These are phyloP conservation scores for Metarhizium brunneum DNA, from an alignment of 2,329 filamentous ascomycete genomes.

Conservation along the genomic window DNA sequence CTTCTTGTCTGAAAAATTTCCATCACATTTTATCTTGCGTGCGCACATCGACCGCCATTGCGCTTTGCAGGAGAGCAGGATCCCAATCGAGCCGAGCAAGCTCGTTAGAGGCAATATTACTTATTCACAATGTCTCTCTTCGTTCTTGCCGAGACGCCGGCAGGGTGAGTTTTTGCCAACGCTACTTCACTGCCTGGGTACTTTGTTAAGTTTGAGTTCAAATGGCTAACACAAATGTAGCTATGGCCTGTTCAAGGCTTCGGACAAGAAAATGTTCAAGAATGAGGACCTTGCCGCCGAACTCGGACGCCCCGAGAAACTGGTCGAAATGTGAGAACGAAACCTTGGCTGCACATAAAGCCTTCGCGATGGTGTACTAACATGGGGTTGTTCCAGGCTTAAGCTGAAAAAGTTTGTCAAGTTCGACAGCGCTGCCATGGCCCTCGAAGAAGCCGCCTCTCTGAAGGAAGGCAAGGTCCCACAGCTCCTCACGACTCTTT, in stretches of 20 bases:
- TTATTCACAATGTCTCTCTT: constrained; percentile 69
- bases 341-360: neutral
- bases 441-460: constrained; percentile 81
- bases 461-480: constrained; percentile 93
- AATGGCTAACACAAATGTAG: constrained; percentile 39
- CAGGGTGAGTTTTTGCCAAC: constrained; percentile 45
- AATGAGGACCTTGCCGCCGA: constrained; percentile 70
- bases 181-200: neutral
- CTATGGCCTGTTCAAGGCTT: constrained; percentile 96
- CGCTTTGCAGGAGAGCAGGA: constrained; percentile 25
- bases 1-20: constrained; percentile 33
- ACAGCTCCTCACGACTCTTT: constrained; percentile 69
- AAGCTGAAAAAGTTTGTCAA: constrained; percentile 97
- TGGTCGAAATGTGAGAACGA: constrained; percentile 67
- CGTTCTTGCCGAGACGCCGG: constrained; percentile 88
- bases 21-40: constrained; percentile 22
- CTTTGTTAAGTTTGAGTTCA: neutral
- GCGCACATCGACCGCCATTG: constrained; percentile 27
- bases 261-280: constrained; percentile 96
- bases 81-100: constrained; percentile 22
- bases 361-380: neutral
- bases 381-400: constrained; percentile 43
- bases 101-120: constrained; percentile 19
- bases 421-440: constrained; percentile 87
- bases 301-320: constrained; percentile 70